These are phyloP conservation scores for Potentilla sterilis DNA, from an alignment of 306 rosid genomes.

Conservation along the genomic window DNA sequence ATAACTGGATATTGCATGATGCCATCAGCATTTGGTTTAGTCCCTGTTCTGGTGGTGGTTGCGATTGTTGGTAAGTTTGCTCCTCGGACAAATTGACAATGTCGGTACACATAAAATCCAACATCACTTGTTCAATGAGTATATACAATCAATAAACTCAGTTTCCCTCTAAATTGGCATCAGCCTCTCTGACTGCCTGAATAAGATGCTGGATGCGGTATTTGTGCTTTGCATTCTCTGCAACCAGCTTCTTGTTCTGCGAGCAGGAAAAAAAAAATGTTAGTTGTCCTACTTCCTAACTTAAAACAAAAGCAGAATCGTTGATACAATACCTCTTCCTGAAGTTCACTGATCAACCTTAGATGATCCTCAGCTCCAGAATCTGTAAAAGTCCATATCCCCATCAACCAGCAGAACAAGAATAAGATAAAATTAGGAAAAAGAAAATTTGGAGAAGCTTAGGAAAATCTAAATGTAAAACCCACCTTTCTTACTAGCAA, in stretches of 20 bases:
- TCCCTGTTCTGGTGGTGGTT: neutral
- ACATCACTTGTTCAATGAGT: neutral
- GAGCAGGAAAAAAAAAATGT: constrained; percentile 13
- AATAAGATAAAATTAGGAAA: neutral
- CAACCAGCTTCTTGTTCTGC: constrained; percentile 56
- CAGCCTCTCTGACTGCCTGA: constrained; percentile 46
- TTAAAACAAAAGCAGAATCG: constrained; percentile 1
- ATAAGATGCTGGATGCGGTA: constrained; percentile 67
- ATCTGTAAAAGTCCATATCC: constrained; percentile 35
- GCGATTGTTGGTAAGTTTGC: neutral
- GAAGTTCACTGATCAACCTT: constrained; percentile 46
- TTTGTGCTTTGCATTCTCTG: constrained; percentile 66
- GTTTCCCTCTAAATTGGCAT: constrained; percentile 36
- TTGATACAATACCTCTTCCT: constrained; percentile 43
- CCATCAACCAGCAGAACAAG: neutral
- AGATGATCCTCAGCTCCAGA: constrained; percentile 43
- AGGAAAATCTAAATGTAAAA: constrained; percentile 28
- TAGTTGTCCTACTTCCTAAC: constrained; percentile 19
- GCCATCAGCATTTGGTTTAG: neutral
- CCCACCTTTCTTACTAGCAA: constrained; percentile 53
- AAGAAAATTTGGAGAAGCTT: too few relatives aligned
- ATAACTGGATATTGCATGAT: neutral
- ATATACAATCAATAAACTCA: constrained; percentile 9
- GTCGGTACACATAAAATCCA: neutral
- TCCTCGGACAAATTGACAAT: neutral